Evolutionary conservation across 305 asterid genomes (phyloP), one percentile per base, ranked within the genome.

Genomic region (Rubia peregrina): DNA sequence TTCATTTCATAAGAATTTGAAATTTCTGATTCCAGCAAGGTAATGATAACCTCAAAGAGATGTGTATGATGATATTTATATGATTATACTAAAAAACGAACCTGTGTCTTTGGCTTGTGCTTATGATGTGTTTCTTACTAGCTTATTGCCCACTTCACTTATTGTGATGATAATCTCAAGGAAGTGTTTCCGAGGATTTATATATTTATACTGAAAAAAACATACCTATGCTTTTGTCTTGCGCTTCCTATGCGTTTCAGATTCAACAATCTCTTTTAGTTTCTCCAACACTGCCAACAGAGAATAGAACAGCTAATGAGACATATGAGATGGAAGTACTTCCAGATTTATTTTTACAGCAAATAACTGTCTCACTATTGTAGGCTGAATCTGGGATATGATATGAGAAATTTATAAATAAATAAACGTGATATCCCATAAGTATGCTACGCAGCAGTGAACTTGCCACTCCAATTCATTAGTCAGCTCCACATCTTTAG

Each of bases 221-320:
- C 46, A 62, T 48, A 68, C 72, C 65, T 53, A 77, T 1, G 64
- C 65, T 43, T 67, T 75, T 41, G 42, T 65, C 72, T 76, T 82
- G 80, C 85, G 79, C 79, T 81, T 87, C 71, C 78, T 74, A 68
- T 67, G 69, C 65, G 61, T 80, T 74, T 86, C 92, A n/a, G 92
- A 79, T 78, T 82, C 76, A 61, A 88, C 82, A 43, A 82, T 81
- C 82, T 83, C 91, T 83, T 83, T 85, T 82, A 90, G 74, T 80
- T 83, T 87, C 80, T 75, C 87, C 95, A 90, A 79, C 30, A 92
- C 98, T 92, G 88, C 46, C 74, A 75, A 69, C 67, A 63, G 75
- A 19, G 33, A 70, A 53, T 38, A n/a, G 67, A 40, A 9, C 40
- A 76, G 61, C 46, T 36, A 44, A 30, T 36, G 42, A 38, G 48